Evolutionary conservation across 345 rosid genomes (phyloP), one percentile per base, ranked within the genome.

Genomic region (Brassica napus): DNA sequence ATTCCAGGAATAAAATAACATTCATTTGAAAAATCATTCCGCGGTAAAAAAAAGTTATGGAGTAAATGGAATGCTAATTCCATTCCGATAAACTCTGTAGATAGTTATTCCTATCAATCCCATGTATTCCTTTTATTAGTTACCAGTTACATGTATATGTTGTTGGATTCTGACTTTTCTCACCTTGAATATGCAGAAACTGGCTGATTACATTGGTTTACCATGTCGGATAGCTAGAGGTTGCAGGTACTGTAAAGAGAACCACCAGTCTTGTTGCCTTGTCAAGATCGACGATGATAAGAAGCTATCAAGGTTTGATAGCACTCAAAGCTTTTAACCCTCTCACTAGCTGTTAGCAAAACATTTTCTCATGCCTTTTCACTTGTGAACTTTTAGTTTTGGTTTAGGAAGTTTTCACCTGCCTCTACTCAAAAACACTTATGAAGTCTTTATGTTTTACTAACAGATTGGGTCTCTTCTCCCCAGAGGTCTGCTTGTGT

Each of bases 181-280:
- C 16, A 15, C 6, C 75, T 82, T 57, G 35, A 23, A 49, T 69
- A 0, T 87, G 85, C 94, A 94, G 98, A 94, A 91, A 87, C 85
- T 94, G 91, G 98, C 98, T 23, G 98, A 94, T 75, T 84, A 70
- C 80, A 88, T 94, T 71, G 98, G 98, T 55, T 87, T 94, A 84
- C 98, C 98, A 14, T 94, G 98, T 81, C 91, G 98, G 84, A 94
- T 94, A 66, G 98, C 98, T 83, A 87, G 86, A 71, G 98, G 98
- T 68, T 94, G 98, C 91, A 91, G 73, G 80, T 92, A 91, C 68
- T 94, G 98, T 81, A 86, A 80, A 28, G 88, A 91, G 75, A 91
- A 90, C 18, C 97, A 94, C 82, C 87, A 86, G 28, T 92, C 98
- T 16, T 94, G 95, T 73, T 94, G 98, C 88, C 94, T 94, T 55